Evolutionary conservation across 805 yeast genomes (phyloP).

Genomic region (Myxozyma lipomycoides): DNA sequence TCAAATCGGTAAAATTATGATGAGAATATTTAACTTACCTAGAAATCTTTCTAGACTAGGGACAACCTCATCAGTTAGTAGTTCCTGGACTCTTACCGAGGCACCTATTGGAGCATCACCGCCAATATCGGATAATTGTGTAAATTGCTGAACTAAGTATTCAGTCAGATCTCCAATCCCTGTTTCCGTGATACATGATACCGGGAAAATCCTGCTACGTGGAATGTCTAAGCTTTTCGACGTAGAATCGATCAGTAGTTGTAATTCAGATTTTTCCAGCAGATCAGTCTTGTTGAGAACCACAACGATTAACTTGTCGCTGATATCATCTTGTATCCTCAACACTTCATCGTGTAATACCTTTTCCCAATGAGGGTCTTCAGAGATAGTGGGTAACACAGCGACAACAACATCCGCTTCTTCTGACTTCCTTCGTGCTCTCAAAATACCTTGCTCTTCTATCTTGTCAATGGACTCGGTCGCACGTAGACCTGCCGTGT

Average conservation of each 20-base stretch:
- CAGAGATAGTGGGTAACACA: slow-evolving; percentile 47
- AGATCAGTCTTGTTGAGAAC: slow-evolving; percentile 38
- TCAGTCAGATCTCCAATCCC: slow-evolving; percentile 54
- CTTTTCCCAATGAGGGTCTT: slow-evolving; percentile 10
- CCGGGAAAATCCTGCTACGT: slow-evolving; percentile 25
- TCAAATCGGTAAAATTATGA: background rate
- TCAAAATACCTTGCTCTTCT: slow-evolving; percentile 74
- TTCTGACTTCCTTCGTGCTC: slow-evolving; percentile 61
- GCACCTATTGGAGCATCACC: slow-evolving; percentile 62
- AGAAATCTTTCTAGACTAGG: slow-evolving; percentile 67
- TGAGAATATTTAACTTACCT: slow-evolving; percentile 30
- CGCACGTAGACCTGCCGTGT: slow-evolving; percentile 85
- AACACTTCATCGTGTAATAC: slow-evolving; percentile 9
- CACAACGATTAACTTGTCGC: slow-evolving; percentile 30
- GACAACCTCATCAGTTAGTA: slow-evolving; percentile 69
- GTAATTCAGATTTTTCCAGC: background rate
- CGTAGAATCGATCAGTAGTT: background rate
- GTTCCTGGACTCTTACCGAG: slow-evolving; percentile 71
- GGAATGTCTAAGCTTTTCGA: slow-evolving; percentile 24
- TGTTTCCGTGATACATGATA: slow-evolving; percentile 58
- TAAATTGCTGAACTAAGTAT: slow-evolving; percentile 46
- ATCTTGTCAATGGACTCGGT: slow-evolving; percentile 42
- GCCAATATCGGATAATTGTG: slow-evolving; percentile 45
- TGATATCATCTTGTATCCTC: slow-evolving; percentile 3
- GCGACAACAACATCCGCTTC: slow-evolving; percentile 67